Evolutionary conservation across 441 rosid species (phyloP).

Genomic region (Adansonia madagascariensis): DNA sequence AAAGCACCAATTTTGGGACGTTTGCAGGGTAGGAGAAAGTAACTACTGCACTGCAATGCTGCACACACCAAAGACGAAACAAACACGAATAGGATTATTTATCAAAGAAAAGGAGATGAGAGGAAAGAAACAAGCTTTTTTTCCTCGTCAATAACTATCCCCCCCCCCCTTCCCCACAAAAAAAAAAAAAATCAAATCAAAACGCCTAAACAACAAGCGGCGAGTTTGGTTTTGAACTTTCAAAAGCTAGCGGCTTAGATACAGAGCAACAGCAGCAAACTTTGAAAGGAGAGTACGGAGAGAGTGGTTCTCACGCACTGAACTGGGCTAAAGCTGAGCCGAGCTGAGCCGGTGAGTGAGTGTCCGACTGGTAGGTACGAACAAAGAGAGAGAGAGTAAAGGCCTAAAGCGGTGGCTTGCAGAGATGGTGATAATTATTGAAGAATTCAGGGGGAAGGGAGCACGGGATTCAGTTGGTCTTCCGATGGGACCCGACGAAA

Average conservation of each 20-base stretch:
- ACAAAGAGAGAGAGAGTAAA: neutral
- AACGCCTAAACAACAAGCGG: slow-evolving; percentile 31
- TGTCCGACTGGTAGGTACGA: too few species aligned
- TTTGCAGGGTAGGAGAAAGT: slow-evolving; percentile 19
- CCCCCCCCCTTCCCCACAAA: too few species aligned
- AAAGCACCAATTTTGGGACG: slow-evolving; percentile 15
- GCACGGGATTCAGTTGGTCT: slow-evolving; percentile 35
- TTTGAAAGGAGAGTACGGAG: neutral
- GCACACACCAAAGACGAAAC: slow-evolving; percentile 28
- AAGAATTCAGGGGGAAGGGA: neutral
- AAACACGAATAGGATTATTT: slow-evolving; percentile 23
- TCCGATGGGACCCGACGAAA: slow-evolving; percentile 8
- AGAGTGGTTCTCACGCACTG: slow-evolving; percentile 12
- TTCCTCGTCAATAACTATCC: neutral
- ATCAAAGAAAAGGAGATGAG: slow-evolving; percentile 26
- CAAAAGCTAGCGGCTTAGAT: slow-evolving; percentile 38
- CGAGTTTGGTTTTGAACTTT: slow-evolving; percentile 37
- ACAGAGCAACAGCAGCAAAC: slow-evolving; percentile 24
- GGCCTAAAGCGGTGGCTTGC: slow-evolving; percentile 26
- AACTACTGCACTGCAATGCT: slow-evolving; percentile 18
- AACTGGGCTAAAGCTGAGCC: slow-evolving; percentile 21
- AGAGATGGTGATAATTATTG: slow-evolving; percentile 23
- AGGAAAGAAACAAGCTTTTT: slow-evolving; percentile 14
- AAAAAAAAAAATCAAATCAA: neutral
- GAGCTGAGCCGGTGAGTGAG: slow-evolving; percentile 19